Evolutionary conservation across 2,329 filamentous ascomycete genomes (phyloP).

Genomic region (Fusarium clavum): DNA sequence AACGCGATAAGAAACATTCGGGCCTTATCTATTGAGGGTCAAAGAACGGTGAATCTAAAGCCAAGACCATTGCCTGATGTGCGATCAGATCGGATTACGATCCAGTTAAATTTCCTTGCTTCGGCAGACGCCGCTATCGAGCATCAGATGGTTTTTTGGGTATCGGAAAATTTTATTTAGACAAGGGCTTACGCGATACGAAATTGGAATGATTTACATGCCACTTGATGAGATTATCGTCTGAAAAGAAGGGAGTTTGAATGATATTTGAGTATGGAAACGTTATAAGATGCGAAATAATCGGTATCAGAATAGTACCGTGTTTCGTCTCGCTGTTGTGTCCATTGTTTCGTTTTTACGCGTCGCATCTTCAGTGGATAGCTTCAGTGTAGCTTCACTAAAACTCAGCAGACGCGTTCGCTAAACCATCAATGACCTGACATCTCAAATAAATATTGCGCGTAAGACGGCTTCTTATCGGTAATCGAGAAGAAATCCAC

Average conservation of each 20-base stretch:
- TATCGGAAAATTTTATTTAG: slow-evolving; percentile 2
- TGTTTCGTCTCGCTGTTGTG: neutral
- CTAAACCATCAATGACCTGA: neutral
- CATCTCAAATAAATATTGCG: neutral
- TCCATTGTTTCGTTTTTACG: neutral
- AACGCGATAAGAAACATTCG: slow-evolving; percentile 3
- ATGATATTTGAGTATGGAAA: neutral
- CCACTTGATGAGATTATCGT: neutral
- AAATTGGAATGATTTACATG: neutral
- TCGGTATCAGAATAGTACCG: neutral
- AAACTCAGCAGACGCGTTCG: neutral
- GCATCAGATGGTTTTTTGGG: slow-evolving; percentile 26
- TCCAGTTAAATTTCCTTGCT: slow-evolving; percentile 13
- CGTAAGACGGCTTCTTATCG: slow-evolving; percentile 3
- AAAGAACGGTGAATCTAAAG: slow-evolving; percentile 9
- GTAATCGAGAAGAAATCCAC: neutral
- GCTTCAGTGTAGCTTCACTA: neutral
- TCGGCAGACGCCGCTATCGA: neutral
- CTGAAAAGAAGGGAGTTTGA: neutral
- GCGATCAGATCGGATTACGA: slow-evolving; percentile 25
- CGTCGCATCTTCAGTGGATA: neutral
- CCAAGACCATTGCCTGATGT: slow-evolving; percentile 15
- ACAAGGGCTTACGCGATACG: neutral
- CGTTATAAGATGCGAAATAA: neutral
- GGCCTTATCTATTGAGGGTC: slow-evolving; percentile 7